Conservation (phyloP, 345 rosid genomes). For the Gossypium raimondii region DNA sequence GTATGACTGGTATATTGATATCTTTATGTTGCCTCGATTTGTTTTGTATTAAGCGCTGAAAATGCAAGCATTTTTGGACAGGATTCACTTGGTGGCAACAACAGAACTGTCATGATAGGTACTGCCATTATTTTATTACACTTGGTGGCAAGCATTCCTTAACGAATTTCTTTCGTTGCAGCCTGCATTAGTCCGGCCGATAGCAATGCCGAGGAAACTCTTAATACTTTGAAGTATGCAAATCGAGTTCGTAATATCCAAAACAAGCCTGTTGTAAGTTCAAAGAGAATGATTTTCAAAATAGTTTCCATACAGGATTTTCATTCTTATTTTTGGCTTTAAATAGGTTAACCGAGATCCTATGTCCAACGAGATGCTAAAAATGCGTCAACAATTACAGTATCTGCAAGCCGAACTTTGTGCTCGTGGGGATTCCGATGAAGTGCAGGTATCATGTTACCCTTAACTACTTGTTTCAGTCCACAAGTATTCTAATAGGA, state of each 20-base stretch:
- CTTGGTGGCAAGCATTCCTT: background rate
- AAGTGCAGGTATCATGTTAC: conserved; percentile 61
- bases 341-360: conserved; percentile 91
- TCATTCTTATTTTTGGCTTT: conserved; percentile 6
- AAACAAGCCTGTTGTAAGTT: conserved; percentile 95
- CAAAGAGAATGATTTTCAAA: conserved; percentile 14
- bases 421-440: conserved; percentile 74
- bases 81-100: conserved; percentile 99
- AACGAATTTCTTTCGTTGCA: conserved; percentile 24
- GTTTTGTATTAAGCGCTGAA: conserved; percentile 7
- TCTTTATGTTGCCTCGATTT: background rate
- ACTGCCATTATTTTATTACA: conserved; percentile 13
- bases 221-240: conserved; percentile 94
- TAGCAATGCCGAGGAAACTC: conserved; percentile 96
- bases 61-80: conserved; percentile 29
- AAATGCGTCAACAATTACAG: conserved; percentile 95
- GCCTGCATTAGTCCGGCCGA: conserved; percentile 99
- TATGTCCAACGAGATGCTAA: conserved; percentile 90
- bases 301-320: background rate
- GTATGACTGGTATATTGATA: conserved; percentile 26
- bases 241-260: conserved; percentile 98
- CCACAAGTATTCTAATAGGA: background rate
- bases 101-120: conserved; percentile 99
- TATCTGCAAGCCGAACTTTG: conserved; percentile 95
- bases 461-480: background rate